Evolutionary conservation across 1,139 yeast genomes (phyloP), one percentile per base, ranked within the genome.

Genomic region (Blastobotrys proliferans): DNA sequence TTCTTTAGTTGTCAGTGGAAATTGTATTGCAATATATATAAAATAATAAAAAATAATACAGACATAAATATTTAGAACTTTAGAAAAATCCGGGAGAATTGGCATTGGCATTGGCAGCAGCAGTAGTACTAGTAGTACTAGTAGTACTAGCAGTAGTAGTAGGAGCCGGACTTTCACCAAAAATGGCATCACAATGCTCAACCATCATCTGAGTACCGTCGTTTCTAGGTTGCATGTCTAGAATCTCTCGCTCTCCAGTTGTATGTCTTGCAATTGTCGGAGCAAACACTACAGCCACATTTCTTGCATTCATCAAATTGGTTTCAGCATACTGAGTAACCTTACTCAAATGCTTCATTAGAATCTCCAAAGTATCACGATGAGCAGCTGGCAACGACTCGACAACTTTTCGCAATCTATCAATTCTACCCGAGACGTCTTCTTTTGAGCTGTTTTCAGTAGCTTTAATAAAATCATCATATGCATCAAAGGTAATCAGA

Each of bases 241-340:
- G 59, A 65, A 92, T 79, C 62, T 94, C 98, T 48, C 83, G 76
- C 51, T 84, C 88, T 3, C 95, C 95, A 20, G 80, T 74, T 48
- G 73, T 70, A 54, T 88, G 96, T 48, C 97, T 72, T 0, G 88
- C 84, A 41, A 92, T 68, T 3, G 97, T 88, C 1, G 99, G 98
- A 0, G 97, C 96, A 71, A 92, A 92, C 14, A 92, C 96, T 40
- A 94, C 92, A 1, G 96, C 83, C 46, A 94, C 65, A 56, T 94
- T 88, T 61, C 81, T 79, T 52, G 76, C 69, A 25, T 77, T 85
- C 99, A 92, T 92, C 48, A 74, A 66, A 36, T 74, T 69, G 17
- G 42, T 34, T 10, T 51, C 53, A 21, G 62, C 52, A 37, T 55
- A 55, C 30, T 46, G 42, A 17, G 61, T 53, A 21, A 66, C 67